Conservation (phyloP, 129 eudicot species). For the Flaveria ramosissima region DNA sequence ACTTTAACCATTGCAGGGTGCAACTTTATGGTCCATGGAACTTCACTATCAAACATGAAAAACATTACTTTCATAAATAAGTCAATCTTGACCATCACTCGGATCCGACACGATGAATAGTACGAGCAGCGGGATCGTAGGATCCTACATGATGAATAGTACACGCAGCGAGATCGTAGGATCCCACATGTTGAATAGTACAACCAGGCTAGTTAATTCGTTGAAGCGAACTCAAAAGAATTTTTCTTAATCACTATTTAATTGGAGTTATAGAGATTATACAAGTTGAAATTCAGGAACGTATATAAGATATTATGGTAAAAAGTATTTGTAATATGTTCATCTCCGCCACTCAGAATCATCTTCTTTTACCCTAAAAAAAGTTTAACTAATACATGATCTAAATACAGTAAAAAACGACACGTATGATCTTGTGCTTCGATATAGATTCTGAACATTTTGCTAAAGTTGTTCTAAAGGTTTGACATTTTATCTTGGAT, state of each 20-base stretch:
- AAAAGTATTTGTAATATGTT: too few species aligned
- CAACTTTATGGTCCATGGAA: conserved; percentile 16
- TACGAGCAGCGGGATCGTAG: too few species aligned
- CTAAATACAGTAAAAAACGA: too few species aligned
- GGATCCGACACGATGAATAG: neutral
- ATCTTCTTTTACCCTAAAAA: too few species aligned
- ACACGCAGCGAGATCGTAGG: neutral
- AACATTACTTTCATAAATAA: neutral
- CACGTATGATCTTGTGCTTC: too few species aligned
- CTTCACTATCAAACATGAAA: conserved; percentile 16
- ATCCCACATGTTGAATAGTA: neutral
- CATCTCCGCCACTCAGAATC: too few species aligned
- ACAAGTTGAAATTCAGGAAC: neutral
- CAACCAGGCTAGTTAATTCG: neutral
- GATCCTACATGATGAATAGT: too few species aligned
- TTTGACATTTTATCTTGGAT: too few species aligned
- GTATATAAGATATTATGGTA: too few species aligned
- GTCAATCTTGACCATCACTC: neutral
- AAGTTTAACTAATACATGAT: too few species aligned
- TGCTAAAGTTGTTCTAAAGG: too few species aligned
- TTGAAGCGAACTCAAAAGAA: neutral
- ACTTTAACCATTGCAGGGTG: neutral
- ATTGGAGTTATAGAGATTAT: neutral
- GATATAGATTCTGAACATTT: too few species aligned
- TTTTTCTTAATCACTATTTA: neutral